Percentiles rank a stretch among this genome's conserved stretches.
phyloP scores from a whole-genome alignment of 768 basidiomycete species.

The Xerocomellus dryophilus region DNA sequence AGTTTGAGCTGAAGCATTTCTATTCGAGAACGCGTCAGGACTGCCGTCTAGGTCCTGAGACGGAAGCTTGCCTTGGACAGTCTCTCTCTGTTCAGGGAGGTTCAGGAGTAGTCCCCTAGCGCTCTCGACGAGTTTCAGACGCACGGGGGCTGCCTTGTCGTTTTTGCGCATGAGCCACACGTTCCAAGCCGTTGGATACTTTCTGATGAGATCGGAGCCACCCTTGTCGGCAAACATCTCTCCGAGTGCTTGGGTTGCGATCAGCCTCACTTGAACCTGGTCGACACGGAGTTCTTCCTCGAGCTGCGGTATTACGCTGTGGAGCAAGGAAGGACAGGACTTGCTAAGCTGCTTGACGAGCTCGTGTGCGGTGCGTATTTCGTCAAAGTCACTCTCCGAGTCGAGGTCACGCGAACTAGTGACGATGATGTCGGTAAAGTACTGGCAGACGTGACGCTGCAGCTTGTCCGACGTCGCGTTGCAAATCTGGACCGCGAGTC shows the following conservation, averaged over 20 bases:
- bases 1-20: constrained; percentile 64
- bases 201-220: constrained; percentile 68
- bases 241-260: constrained; percentile 86
- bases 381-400: constrained; percentile 52
- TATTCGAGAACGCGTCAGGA: constrained; percentile 25
- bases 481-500: constrained; percentile 84
- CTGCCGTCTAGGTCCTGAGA: background rate
- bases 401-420: constrained; percentile 55
- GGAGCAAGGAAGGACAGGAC: constrained; percentile 75
- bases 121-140: constrained; percentile 77
- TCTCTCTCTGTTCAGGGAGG: constrained; percentile 62
- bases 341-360: constrained; percentile 82
- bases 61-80: constrained; percentile 64
- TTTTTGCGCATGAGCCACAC: constrained; percentile 77
- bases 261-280: constrained; percentile 61
- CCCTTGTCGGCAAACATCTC: constrained; percentile 85
- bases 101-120: constrained; percentile 57
- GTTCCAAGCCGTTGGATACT: constrained; percentile 83
- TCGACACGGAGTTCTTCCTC: constrained; percentile 87
- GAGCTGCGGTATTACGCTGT: constrained; percentile 89
- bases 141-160: constrained; percentile 69
- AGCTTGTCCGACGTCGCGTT: constrained; percentile 81
- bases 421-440: constrained; percentile 89
- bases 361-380: constrained; percentile 74
- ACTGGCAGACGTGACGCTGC: constrained; percentile 84